Evolutionary conservation across 257 asterid species (phyloP).

Genomic region (Schizonepeta tenuifolia): DNA sequence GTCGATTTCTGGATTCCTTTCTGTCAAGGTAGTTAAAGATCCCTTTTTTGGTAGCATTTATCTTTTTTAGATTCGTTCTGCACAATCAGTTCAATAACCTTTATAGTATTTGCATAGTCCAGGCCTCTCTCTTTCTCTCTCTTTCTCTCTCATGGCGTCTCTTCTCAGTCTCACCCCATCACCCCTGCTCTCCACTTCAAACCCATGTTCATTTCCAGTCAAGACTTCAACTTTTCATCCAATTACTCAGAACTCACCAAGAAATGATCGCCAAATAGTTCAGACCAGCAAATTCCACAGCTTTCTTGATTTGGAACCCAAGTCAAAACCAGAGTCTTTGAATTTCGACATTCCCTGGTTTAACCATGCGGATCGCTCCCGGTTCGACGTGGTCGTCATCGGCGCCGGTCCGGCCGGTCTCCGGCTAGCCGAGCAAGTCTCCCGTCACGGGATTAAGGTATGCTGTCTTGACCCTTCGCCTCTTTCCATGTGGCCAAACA

Average conservation of each 20-base stretch:
- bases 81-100: neutral
- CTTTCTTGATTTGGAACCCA: slow-evolving; percentile 79
- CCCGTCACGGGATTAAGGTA: slow-evolving; percentile 70
- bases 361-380: slow-evolving; percentile 51
- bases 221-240: slow-evolving; percentile 37
- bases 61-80: slow-evolving; percentile 5
- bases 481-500: slow-evolving; percentile 88
- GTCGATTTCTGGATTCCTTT: neutral
- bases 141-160: slow-evolving; percentile 55
- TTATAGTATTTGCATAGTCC: neutral
- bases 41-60: neutral
- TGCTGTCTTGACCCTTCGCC: slow-evolving; percentile 93
- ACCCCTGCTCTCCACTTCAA: slow-evolving; percentile 40
- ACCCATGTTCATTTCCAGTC: slow-evolving; percentile 32
- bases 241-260: slow-evolving; percentile 18
- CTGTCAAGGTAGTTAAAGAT: neutral
- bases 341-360: slow-evolving; percentile 64
- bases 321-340: slow-evolving; percentile 57
- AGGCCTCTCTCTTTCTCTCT: neutral
- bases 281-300: slow-evolving; percentile 40
- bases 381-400: slow-evolving; percentile 73
- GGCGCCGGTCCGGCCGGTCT: slow-evolving; percentile 98
- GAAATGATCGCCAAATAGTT: slow-evolving; percentile 36
- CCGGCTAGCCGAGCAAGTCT: slow-evolving; percentile 76
- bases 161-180: slow-evolving; percentile 49